Evolutionary conservation across 2,329 filamentous ascomycete genomes (phyloP).

Genomic region (Hymenotorrendiella dingleyae): DNA sequence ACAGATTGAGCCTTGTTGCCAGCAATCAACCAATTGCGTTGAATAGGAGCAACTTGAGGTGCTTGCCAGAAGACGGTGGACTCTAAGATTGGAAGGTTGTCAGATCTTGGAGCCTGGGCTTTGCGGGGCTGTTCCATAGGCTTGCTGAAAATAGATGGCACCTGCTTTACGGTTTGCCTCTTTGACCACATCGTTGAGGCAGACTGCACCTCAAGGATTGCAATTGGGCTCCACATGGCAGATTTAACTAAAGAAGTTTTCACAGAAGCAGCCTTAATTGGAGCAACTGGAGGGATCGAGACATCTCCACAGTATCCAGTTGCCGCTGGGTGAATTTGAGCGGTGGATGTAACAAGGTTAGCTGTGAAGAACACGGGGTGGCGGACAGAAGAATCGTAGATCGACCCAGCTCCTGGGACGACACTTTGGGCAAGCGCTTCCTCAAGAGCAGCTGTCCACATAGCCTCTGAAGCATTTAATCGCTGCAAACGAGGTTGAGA

Average conservation of each 20-base stretch:
- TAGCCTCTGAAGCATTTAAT: slow-evolving; percentile 5
- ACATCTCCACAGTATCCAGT: no score
- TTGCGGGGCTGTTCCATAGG: slow-evolving; percentile 1
- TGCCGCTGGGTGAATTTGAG: slow-evolving; percentile 19
- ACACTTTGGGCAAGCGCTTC: slow-evolving; percentile 13
- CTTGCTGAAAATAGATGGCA: not conserved
- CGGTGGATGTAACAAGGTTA: slow-evolving; percentile 8
- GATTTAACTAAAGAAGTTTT: no score
- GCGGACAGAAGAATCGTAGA: slow-evolving; percentile 14
- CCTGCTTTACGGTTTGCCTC: not conserved
- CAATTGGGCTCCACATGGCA: not conserved
- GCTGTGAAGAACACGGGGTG: slow-evolving; percentile 23
- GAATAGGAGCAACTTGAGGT: not conserved
- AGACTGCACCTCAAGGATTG: not conserved
- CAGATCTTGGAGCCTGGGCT: not conserved
- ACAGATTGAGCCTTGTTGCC: not conserved
- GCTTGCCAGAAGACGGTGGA: slow-evolving; percentile 4
- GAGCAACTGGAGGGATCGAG: no score
- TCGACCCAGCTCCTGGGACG: not conserved
- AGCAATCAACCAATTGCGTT: slow-evolving; percentile 3
- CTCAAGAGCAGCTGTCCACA: slow-evolving; percentile 18
- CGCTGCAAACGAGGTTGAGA: slow-evolving; percentile 13
- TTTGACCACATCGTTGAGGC: not conserved
- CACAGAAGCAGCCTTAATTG: not conserved
- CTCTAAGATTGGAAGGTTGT: slow-evolving; percentile 1